Percentiles rank a stretch among this genome's conserved stretches.
These are phyloP conservation scores for Fusarium zealandicum DNA, from an alignment of 2,329 filamentous ascomycete species.

Conservation along the genomic window DNA sequence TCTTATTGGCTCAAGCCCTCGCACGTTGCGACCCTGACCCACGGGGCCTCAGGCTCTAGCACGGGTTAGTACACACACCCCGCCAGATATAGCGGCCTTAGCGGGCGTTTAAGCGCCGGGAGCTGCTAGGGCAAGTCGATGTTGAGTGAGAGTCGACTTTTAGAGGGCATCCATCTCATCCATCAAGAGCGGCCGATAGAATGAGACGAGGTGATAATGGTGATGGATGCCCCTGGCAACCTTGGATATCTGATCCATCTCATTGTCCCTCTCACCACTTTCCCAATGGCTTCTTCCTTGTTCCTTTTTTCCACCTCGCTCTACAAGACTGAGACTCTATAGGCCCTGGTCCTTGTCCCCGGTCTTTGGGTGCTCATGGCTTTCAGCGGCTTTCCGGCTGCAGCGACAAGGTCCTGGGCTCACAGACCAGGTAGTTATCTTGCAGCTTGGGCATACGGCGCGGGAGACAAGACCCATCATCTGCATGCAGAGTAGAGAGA, in stretches of 20 bases:
- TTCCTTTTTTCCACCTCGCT: constrained; percentile 1
- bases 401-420: constrained; percentile 26
- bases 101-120: constrained; percentile 41
- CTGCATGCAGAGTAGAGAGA: constrained; percentile 20
- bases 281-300: constrained; percentile 7
- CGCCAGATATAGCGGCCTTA: constrained; percentile 43
- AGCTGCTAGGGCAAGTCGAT: constrained; percentile 21
- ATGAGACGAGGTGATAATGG: constrained; percentile 17
- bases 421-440: constrained; percentile 21
- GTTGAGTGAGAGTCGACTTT: too few relatives aligned
- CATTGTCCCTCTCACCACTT: constrained; percentile 20
- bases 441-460: constrained; percentile 24
- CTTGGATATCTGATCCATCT: constrained; percentile 14
- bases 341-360: constrained; percentile 2
- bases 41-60: constrained; percentile 30
- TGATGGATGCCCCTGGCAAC: constrained; percentile 29
- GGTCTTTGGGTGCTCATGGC: constrained; percentile 3
- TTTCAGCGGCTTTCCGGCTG: constrained; percentile 5
- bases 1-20: constrained; percentile 26
- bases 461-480: constrained; percentile 24
- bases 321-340: neutral
- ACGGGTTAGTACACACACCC: constrained; percentile 30
- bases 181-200: constrained; percentile 3
- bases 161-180: neutral
- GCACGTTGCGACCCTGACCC: constrained; percentile 30